These are phyloP conservation scores for Coniferiporia weirii DNA, from an alignment of 1,284 basidiomycete genomes.

Conservation along the genomic window DNA sequence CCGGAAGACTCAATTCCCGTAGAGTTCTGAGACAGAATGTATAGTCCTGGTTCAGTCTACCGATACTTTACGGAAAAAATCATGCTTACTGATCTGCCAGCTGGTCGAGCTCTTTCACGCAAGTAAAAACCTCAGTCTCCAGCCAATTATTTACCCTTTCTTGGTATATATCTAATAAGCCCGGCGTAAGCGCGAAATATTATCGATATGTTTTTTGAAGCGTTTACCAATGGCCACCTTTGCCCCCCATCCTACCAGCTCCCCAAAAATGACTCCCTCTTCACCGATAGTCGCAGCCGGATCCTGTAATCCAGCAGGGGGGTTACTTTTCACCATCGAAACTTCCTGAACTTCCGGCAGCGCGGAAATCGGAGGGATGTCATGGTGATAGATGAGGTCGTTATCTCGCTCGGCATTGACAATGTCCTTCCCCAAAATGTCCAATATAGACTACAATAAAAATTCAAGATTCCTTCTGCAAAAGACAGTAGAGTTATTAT, in stretches of 20 bases:
- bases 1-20: conserved; percentile 75
- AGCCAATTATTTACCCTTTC: conserved; percentile 77
- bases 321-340: conserved; percentile 61
- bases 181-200: not conserved
- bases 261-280: conserved; percentile 64
- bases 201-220: not conserved
- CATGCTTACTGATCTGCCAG: conserved; percentile 53
- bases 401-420: conserved; percentile 86
- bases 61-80: conserved; percentile 1
- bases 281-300: conserved; percentile 46
- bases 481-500: not conserved
- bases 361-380: conserved; percentile 71
- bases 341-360: conserved; percentile 65
- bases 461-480: conserved; percentile 7
- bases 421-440: conserved; percentile 67
- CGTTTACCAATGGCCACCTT: conserved; percentile 80
- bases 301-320: conserved; percentile 61
- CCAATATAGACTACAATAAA: conserved; percentile 48
- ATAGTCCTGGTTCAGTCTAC: no score
- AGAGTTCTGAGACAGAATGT: conserved; percentile 48
- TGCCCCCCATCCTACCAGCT: conserved; percentile 84
- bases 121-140: conserved; percentile 60
- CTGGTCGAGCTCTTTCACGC: conserved; percentile 64
- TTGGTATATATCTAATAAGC: conserved; percentile 72
- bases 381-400: conserved; percentile 92